Evolutionary conservation across 2,329 filamentous ascomycete genomes (phyloP), one percentile per base, ranked within the genome.

Genomic region (Rosellinia necatrix): DNA sequence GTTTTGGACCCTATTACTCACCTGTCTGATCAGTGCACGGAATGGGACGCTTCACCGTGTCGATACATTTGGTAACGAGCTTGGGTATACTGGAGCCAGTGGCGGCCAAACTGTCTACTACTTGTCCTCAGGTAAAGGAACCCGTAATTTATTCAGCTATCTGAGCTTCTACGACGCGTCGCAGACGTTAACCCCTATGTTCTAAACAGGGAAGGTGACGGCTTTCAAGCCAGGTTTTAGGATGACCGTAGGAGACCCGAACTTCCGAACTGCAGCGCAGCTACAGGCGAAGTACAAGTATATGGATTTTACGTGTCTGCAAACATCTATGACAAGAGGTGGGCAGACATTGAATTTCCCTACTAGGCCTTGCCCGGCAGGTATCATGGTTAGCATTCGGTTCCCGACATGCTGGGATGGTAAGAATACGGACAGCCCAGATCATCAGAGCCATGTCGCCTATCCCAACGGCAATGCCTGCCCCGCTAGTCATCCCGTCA

Each of bases 71-170:
- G 67, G 66, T 34, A 69, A 69, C 47, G 66, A 68, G 53, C 67
- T 69, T 8, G 67, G 66, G 22, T 69, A 58, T 53, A 66, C 61
- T 3, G 42, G 51, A 2, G 67, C 67, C 4, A 64, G 44, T 4
- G 72, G 72, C 13, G 72, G 72, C 10, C 73, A 75, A 58, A 73
- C 73, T 2, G 73, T 76, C 22, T 76, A 76, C 67, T 76, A 76
- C 58, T 70, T 76, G 2, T 70, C 71, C 10, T 71, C 71, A 48
- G 66, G 67, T 57, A n/a, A 53, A 43, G 22, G 6, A 21, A 32
- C n/a, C 43, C 7, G 4, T 46, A 27, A 13, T 6, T 13, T 19
- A 2, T 15, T 37, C 17, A n/a, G 15, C 1, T 19, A 15, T 13
- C 25, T 34, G 27, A 4, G 19, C 15, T 12, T 19, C 15, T 5